Evolutionary conservation across 1,284 basidiomycete species (phyloP).

Genomic region (Albatrellus sp.): DNA sequence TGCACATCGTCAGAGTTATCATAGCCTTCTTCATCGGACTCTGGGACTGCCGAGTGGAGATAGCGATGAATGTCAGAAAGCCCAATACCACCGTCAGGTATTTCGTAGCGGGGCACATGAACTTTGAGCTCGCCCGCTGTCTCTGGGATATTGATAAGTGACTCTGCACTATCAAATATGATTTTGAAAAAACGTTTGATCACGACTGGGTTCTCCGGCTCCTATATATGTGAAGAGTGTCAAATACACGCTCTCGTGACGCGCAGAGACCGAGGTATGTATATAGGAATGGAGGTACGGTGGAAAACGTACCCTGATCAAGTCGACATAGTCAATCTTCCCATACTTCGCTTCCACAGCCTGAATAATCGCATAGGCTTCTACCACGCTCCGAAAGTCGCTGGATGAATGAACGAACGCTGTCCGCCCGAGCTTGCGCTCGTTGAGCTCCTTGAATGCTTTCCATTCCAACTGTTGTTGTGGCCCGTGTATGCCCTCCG

Average conservation of each 20-base stretch:
- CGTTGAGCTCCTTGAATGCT: neutral
- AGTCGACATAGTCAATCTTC: conserved; percentile 31
- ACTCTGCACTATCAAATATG: conserved; percentile 29
- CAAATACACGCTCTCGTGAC: neutral
- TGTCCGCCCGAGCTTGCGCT: conserved; percentile 10
- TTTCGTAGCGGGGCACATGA: conserved; percentile 14
- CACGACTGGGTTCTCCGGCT: conserved; percentile 13
- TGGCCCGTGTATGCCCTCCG: too few relatives aligned
- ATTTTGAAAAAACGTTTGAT: too few relatives aligned
- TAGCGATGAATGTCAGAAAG: conserved; percentile 19
- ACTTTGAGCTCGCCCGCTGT: conserved; percentile 10
- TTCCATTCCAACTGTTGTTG: too few relatives aligned
- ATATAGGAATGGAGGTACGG: neutral
- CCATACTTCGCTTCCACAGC: conserved; percentile 47
- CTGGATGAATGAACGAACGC: conserved; percentile 26
- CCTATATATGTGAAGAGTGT: conserved; percentile 21
- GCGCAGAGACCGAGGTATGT: neutral
- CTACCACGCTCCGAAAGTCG: conserved; percentile 26
- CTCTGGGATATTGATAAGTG: conserved; percentile 23
- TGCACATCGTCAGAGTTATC: neutral
- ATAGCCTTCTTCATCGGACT: neutral
- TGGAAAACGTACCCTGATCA: conserved; percentile 29
- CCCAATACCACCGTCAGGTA: conserved; percentile 21
- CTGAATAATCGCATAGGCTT: conserved; percentile 37
- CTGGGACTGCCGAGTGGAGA: conserved; percentile 10